phyloP scores from a whole-genome alignment of 352 stramenopile species.

The Globisporangium megalacanthum region DNA sequence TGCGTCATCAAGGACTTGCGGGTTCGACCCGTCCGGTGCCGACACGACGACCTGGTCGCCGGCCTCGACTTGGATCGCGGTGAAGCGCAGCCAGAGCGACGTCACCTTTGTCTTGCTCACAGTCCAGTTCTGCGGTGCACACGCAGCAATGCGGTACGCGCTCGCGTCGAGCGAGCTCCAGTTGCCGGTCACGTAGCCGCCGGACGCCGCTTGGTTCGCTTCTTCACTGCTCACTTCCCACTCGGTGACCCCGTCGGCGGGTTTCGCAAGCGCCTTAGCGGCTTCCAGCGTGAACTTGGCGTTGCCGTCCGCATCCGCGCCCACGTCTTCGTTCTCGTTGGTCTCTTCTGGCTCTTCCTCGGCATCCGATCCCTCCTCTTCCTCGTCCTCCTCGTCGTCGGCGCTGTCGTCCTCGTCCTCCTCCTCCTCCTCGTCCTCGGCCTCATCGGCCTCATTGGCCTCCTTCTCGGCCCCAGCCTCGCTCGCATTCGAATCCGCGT shows the following conservation, averaged over 20 bases:
- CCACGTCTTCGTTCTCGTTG: background rate
- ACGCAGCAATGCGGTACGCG: conserved; percentile 34
- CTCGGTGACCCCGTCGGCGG: background rate
- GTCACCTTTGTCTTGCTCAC: conserved; percentile 38
- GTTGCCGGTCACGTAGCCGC: conserved; percentile 31
- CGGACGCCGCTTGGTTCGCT: conserved; percentile 18
- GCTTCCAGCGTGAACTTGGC: conserved; percentile 6
- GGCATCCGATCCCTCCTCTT: too few species aligned
- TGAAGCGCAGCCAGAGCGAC: conserved; percentile 39
- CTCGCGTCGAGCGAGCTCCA: conserved; percentile 23
- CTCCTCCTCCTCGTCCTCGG: background rate
- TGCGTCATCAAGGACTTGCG: conserved; percentile 19
- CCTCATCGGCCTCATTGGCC: background rate
- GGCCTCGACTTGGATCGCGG: conserved; percentile 15
- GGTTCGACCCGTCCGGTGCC: conserved; percentile 24
- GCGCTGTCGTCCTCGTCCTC: background rate
- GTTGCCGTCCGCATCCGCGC: background rate
- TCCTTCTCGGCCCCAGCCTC: too few species aligned
- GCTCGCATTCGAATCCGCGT: too few species aligned
- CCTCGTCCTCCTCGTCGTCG: background rate
- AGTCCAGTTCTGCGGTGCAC: conserved; percentile 37
- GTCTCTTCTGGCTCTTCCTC: background rate
- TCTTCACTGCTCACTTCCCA: conserved; percentile 7
- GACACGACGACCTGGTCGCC: conserved; percentile 39
- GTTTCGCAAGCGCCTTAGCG: conserved; percentile 3